phyloP scores from a whole-genome alignment of 1,139 yeast species.

The Yamadazyma buinensis region DNA sequence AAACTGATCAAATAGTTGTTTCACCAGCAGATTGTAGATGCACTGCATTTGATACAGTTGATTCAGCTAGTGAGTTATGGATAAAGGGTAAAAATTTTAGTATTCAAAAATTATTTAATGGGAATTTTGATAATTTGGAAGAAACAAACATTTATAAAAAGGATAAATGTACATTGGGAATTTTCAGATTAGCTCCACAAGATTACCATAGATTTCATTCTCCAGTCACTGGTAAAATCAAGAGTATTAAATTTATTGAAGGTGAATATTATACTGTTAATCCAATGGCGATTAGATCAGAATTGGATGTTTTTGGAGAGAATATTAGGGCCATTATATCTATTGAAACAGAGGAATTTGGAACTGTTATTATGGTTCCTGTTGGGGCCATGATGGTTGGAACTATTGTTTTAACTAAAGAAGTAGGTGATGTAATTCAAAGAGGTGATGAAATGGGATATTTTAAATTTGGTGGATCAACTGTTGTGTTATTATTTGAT shows the following conservation, averaged over 20 bases:
- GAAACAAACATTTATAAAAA: conserved; percentile 35
- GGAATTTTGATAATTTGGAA: conserved; percentile 49
- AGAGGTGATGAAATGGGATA: conserved; percentile 89
- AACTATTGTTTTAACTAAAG: conserved; percentile 70
- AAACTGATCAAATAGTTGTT: conserved; percentile 47
- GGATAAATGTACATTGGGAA: conserved; percentile 58
- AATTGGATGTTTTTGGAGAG: conserved; percentile 89
- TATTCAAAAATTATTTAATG: conserved; percentile 58
- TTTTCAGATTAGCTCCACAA: conserved; percentile 92
- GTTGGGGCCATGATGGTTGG: conserved; percentile 99
- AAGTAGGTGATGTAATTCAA: conserved; percentile 52
- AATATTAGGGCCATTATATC: conserved; percentile 78
- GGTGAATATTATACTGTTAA: conserved; percentile 96
- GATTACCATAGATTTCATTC: conserved; percentile 93
- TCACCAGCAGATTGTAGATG: conserved; percentile 92
- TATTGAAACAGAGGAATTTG: conserved; percentile 69
- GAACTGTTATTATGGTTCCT: conserved; percentile 71
- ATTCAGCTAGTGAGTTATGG: conserved; percentile 78
- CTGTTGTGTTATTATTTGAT: conserved; percentile 58
- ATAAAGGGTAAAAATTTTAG: conserved; percentile 83
- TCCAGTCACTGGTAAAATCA: conserved; percentile 75
- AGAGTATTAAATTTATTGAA: conserved; percentile 61
- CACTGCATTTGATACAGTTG: conserved; percentile 60
- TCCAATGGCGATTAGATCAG: conserved; percentile 93
- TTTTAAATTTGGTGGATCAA: conserved; percentile 95